Evolutionary conservation across 208 protist species (phyloP).

Genomic region (Tetramitus jugosus): DNA sequence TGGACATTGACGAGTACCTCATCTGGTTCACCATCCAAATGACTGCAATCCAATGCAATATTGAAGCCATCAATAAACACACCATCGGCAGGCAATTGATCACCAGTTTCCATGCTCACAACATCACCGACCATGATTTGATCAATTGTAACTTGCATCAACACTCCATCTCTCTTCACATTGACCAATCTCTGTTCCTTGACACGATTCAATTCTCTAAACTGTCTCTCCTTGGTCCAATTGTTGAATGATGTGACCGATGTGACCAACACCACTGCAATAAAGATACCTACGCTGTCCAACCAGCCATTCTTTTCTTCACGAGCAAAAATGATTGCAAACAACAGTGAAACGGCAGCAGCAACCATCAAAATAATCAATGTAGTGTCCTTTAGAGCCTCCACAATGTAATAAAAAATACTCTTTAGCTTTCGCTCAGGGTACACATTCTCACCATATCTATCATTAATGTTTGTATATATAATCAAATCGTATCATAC

Average conservation of each 20-base stretch:
- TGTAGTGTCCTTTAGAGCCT: conserved; percentile 60
- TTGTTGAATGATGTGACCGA: conserved; percentile 84
- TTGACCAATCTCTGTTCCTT: conserved; percentile 41
- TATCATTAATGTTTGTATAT: background rate
- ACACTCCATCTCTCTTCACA: conserved; percentile 72
- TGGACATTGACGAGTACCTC: conserved; percentile 49
- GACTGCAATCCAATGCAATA: background rate
- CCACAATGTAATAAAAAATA: conserved; percentile 32
- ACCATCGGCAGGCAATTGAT: conserved; percentile 81
- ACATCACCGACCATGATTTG: conserved; percentile 91
- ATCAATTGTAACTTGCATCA: conserved; percentile 66
- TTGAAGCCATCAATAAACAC: conserved; percentile 61
- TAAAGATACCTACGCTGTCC: conserved; percentile 89
- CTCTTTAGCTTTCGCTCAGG: background rate
- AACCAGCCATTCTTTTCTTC: conserved; percentile 61
- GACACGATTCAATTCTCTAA: conserved; percentile 72
- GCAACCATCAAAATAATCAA: conserved; percentile 60
- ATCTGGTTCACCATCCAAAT: conserved; percentile 2
- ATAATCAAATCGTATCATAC: no score
- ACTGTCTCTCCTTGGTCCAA: conserved; percentile 84
- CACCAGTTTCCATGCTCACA: conserved; percentile 66
- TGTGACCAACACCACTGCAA: conserved; percentile 85
- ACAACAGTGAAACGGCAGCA: conserved; percentile 61
- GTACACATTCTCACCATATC: background rate
- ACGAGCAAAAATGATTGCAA: conserved; percentile 59